Base-by-base conservation (phyloP, 2,329 filamentous ascomycete genomes). In the Pseudohalonectria lignicola region DNA sequence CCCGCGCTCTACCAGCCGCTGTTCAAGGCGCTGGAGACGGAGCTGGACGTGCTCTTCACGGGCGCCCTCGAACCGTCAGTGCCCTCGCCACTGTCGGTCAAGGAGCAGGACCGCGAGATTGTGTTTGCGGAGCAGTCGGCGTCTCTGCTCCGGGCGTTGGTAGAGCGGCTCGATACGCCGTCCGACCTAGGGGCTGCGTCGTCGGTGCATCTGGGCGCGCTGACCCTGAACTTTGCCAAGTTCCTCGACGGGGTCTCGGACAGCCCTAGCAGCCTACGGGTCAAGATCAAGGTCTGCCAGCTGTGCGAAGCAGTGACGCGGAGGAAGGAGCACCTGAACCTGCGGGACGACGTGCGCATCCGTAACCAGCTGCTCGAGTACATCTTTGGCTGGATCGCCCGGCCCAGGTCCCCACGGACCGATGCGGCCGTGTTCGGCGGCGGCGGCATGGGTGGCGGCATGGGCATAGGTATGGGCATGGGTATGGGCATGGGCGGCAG, bases 281-380 rank as follows among this genome's bases (percentile, higher is more conserved):
- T 82, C 32, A 82, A 81, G 51, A 81, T 82, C 49, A 77, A 79
- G 47, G 74, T 81, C 30, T 82, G 79, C 48, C 76, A 82, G 46
- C 56, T 83, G 7, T 79, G 71, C 42, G 79, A 82, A 46, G 69
- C 70, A 4, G 70, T 82, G 25, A 78, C 71, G 11, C 73, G 71
- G 53, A 71, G 77, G 45, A 82, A 81, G 48, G 78, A 83, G 48
- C 71, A 82, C 36, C 58, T 83, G 31, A 82, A 81, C 46, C 59
- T 83, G 10, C 68, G 79, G 36, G 77, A 83, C 47, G 79, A 83
- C 51, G 74, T 82, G 29, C 71, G 76, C 20, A 79, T 81, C 47
- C 64, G 79, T 38, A 83, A 83, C 45, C 77, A 82, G 48, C 60
- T 83, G 12, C 61, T 83, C 10, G 78, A 82, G 50, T 76, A 76